Evolutionary conservation across 352 stramenopile genomes (phyloP), one percentile per base, ranked within the genome.

Genomic region (Phytopythium kandeliae): DNA sequence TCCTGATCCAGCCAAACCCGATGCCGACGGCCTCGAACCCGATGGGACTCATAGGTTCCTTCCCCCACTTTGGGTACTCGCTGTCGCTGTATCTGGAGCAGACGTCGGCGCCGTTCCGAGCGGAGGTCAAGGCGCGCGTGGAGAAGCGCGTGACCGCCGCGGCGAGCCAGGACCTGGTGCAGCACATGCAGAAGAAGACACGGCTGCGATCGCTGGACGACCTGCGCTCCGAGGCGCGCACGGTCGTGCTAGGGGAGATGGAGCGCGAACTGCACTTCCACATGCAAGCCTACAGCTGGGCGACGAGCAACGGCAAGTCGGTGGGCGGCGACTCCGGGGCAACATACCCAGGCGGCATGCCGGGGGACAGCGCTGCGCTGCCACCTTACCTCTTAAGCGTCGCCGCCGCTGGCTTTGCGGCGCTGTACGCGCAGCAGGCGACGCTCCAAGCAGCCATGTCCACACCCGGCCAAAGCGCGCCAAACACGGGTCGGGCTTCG

Each of bases 121-220:
- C 68, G 0, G 79, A 90, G 50, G 64, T 90, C 2, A 84, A 87
- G 49, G 55, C 62, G n/a, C 72, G 79, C 22, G 69, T 90, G n/a
- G 79, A 90, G 57, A 88, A 88, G 66, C 69, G 76, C 33, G 79
- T 90, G 54, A 90, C 76, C 21, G 62, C 74, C 28, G 77, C 76
- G 7, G 79, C 79, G 2, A 72, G 79, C 22, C 79, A 88, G 58
- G 77, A 90, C 33, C 63, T 90, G 40, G 62, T 90, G 40, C 76
- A 86, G 57, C 79, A 90, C 58, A 90, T 90, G 79, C 79, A 90
- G 48, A 90, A 87, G 67, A 90, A 90, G 64, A 90, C 79, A 26
- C 67, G 79, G 25, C 57, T 90, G 51, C 74, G 79, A 19, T 87
- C 72, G 31, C 55, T 90, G 21, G 79, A 90, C 37, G 70, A 88